Conservation (phyloP, 306 rosid species). For the Medicago truncatula region DNA sequence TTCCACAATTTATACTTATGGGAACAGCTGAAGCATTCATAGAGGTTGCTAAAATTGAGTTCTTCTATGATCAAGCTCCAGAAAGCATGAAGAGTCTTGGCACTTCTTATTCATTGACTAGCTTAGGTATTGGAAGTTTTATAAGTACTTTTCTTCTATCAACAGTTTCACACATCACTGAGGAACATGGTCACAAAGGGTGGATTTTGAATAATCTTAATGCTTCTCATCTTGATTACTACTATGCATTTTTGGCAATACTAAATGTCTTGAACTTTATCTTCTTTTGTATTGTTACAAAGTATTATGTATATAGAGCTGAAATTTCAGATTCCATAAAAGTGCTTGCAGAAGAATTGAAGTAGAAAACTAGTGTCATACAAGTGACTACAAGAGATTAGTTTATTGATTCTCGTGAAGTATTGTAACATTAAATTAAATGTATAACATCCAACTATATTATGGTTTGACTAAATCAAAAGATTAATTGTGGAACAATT, state of each 20-base stretch:
- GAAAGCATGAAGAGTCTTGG: constrained; percentile 81
- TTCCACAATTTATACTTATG: constrained; percentile 56
- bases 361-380: background rate
- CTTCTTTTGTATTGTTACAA: constrained; percentile 50
- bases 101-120: constrained; percentile 58
- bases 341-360: constrained; percentile 45
- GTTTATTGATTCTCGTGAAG: background rate
- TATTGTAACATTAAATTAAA: too few species aligned
- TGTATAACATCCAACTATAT: too few species aligned
- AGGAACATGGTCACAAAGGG: constrained; percentile 51
- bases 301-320: constrained; percentile 66
- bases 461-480: too few species aligned
- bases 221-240: constrained; percentile 67
- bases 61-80: constrained; percentile 89
- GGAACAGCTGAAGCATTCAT: background rate
- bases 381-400: background rate
- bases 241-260: constrained; percentile 61
- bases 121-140: constrained; percentile 69
- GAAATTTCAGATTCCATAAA: constrained; percentile 76
- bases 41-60: constrained; percentile 65
- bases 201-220: constrained; percentile 80
- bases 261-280: constrained; percentile 60
- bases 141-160: constrained; percentile 66
- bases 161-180: constrained; percentile 57
- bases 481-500: too few species aligned